Percentiles rank a stretch among this genome's conserved stretches.
Conservation (phyloP, 73 alveolate genomes). For the Tetrahymena borealis region DNA sequence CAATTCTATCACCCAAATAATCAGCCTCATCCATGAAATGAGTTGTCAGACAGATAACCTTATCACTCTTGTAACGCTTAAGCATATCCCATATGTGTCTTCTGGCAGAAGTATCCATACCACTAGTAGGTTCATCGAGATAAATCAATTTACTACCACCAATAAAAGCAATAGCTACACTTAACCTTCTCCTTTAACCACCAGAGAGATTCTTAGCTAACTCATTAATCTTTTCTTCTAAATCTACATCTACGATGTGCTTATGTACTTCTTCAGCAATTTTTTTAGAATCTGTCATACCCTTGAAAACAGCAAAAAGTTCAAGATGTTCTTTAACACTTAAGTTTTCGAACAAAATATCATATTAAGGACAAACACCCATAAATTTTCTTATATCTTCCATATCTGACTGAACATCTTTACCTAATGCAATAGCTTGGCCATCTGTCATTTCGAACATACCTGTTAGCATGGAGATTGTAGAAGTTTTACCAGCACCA, state of each 20-base stretch:
- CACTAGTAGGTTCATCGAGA: slow-evolving; percentile 96
- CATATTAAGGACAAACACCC: slow-evolving; percentile 99
- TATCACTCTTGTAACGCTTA: slow-evolving; percentile 71
- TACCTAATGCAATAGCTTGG: slow-evolving; percentile 50
- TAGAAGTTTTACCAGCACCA: slow-evolving; percentile 99
- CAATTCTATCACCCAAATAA: slow-evolving; percentile 95
- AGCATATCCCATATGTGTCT: slow-evolving; percentile 93
- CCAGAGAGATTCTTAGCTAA: slow-evolving; percentile 83
- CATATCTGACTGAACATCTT: slow-evolving; percentile 54
- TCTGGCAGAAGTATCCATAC: slow-evolving; percentile 92
- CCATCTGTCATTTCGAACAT: slow-evolving; percentile 61
- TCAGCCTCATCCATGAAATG: slow-evolving; percentile 99
- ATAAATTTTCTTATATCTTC: slow-evolving; percentile 71
- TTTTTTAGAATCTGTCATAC: slow-evolving; percentile 56
- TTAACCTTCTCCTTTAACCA: slow-evolving; percentile 86
- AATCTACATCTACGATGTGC: slow-evolving; percentile 80
- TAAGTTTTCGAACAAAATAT: slow-evolving; percentile 78
- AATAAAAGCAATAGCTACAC: slow-evolving; percentile 86
- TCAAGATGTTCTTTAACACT: slow-evolving; percentile 75
- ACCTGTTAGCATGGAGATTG: slow-evolving; percentile 88
- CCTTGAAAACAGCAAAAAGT: slow-evolving; percentile 75
- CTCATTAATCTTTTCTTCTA: slow-evolving; percentile 50
- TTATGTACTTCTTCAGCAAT: slow-evolving; percentile 55
- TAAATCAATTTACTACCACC: slow-evolving; percentile 86
- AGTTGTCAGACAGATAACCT: slow-evolving; percentile 90